Evolutionary conservation across 2,329 filamentous ascomycete genomes (phyloP).

Genomic region (Aspergillus transmontanensis): DNA sequence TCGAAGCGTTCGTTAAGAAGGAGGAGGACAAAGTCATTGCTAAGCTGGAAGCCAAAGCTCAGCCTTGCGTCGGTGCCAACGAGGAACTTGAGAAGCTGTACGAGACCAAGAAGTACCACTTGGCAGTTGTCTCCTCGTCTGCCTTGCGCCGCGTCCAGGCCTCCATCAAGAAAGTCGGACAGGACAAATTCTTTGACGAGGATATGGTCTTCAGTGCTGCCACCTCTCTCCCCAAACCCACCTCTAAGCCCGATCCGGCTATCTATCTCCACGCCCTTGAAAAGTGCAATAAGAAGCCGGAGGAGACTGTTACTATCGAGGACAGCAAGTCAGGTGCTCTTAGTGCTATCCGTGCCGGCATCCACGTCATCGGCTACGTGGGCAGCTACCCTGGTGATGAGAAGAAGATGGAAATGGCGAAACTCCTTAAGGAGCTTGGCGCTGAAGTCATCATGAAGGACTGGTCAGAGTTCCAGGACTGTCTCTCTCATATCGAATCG

Average conservation of each 20-base stretch:
- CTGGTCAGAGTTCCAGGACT: conserved; percentile 50
- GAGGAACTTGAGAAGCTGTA: conserved; percentile 67
- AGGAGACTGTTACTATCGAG: conserved; percentile 79
- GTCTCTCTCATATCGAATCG: conserved; percentile 45
- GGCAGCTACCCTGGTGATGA: conserved; percentile 68
- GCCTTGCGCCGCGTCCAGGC: conserved; percentile 77
- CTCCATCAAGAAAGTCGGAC: conserved; percentile 75
- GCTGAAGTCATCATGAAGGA: conserved; percentile 62
- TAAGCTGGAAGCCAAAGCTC: conserved; percentile 70
- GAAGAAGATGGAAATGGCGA: conserved; percentile 67
- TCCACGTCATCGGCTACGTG: conserved; percentile 82
- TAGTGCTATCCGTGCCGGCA: conserved; percentile 74
- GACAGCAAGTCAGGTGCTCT: conserved; percentile 85
- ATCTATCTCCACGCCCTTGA: conserved; percentile 81
- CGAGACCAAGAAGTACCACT: conserved; percentile 64
- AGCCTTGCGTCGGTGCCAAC: conserved; percentile 70
- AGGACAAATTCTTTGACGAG: conserved; percentile 77
- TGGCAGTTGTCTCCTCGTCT: conserved; percentile 80
- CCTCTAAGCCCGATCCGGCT: conserved; percentile 86
- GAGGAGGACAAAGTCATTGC: conserved; percentile 84
- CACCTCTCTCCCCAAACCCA: conserved; percentile 75
- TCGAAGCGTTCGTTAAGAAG: conserved; percentile 71
- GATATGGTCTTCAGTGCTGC: conserved; percentile 81
- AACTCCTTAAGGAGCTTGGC: conserved; percentile 62
- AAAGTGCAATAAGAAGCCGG: conserved; percentile 69